These are phyloP conservation scores for Pichia norvegensis DNA, from an alignment of 1,139 yeast genomes.

Conservation along the genomic window DNA sequence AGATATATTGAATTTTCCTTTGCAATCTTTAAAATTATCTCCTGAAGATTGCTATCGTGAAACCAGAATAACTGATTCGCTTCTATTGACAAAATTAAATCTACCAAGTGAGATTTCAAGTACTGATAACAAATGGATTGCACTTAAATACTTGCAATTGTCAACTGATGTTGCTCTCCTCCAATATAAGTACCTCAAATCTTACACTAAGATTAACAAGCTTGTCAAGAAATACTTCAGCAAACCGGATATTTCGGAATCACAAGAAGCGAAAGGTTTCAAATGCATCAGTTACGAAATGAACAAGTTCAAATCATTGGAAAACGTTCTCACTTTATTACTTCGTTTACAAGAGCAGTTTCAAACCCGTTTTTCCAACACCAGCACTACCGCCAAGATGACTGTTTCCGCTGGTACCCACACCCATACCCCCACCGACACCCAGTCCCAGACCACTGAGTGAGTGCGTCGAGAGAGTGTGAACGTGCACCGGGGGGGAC, in stretches of 20 bases:
- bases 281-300: conserved; percentile 21
- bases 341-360: conserved; percentile 15
- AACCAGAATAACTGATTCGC: background rate
- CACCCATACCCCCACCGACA: background rate
- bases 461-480: too few relatives aligned
- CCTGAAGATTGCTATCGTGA: conserved; percentile 8
- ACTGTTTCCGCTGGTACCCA: background rate
- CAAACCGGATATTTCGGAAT: conserved; percentile 22
- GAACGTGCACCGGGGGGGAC: too few relatives aligned
- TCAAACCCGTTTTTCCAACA: conserved; percentile 5
- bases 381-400: background rate
- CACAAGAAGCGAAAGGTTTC: conserved; percentile 27
- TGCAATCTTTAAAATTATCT: conserved; percentile 11
- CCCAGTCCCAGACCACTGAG: too few relatives aligned
- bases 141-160: conserved; percentile 22
- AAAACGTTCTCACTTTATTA: conserved; percentile 17
- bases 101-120: conserved; percentile 8
- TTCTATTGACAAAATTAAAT: conserved; percentile 1
- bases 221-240: conserved; percentile 25
- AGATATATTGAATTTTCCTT: conserved; percentile 5
- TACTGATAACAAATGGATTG: conserved; percentile 12
- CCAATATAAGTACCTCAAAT: conserved; percentile 25
- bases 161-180: conserved; percentile 22
- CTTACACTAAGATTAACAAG: conserved; percentile 22
- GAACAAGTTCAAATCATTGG: conserved; percentile 23